A percentile compares a stretch with the other conserved stretches of the same genome.
Conservation (phyloP, 768 basidiomycete species). For the Coprinopsis strossmayeri region DNA sequence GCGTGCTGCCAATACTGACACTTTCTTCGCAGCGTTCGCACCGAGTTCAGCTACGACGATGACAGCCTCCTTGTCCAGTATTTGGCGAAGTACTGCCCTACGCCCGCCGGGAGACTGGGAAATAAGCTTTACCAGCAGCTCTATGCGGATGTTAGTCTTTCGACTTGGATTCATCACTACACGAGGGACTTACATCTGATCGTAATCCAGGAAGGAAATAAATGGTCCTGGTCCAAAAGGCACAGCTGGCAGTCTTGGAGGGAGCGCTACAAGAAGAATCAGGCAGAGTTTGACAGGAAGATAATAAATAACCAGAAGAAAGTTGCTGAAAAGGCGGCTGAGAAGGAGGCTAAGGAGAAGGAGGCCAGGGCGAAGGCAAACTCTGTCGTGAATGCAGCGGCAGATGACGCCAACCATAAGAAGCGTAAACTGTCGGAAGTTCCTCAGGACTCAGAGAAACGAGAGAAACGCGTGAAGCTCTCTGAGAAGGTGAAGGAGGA, state of each 20-base stretch:
- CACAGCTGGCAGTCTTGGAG: constrained; percentile 64
- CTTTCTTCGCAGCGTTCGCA: background rate
- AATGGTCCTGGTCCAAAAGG: constrained; percentile 45
- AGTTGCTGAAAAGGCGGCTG: background rate
- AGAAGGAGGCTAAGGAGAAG: background rate
- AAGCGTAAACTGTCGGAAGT: too few relatives aligned
- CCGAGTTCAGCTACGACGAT: background rate
- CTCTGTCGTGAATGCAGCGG: too few relatives aligned
- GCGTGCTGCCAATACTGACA: too few relatives aligned
- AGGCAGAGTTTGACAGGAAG: constrained; percentile 29
- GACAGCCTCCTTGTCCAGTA: background rate
- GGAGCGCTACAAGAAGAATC: constrained; percentile 47
- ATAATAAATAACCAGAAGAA: constrained; percentile 21
- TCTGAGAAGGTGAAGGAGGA: too few relatives aligned
- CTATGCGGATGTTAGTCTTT: constrained; percentile 35
- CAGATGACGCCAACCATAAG: too few relatives aligned
- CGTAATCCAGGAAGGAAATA: constrained; percentile 24
- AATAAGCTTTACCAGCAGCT: constrained; percentile 36
- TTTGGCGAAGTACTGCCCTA: constrained; percentile 1
- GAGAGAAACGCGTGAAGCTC: too few relatives aligned
- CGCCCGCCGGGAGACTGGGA: constrained; percentile 21
- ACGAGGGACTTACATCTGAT: background rate
- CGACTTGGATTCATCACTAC: background rate
- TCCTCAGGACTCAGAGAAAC: too few relatives aligned
- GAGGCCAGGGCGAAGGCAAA: too few relatives aligned